phyloP scores from a whole-genome alignment of 1,284 basidiomycete genomes.

The Megacollybia platyphylla region DNA sequence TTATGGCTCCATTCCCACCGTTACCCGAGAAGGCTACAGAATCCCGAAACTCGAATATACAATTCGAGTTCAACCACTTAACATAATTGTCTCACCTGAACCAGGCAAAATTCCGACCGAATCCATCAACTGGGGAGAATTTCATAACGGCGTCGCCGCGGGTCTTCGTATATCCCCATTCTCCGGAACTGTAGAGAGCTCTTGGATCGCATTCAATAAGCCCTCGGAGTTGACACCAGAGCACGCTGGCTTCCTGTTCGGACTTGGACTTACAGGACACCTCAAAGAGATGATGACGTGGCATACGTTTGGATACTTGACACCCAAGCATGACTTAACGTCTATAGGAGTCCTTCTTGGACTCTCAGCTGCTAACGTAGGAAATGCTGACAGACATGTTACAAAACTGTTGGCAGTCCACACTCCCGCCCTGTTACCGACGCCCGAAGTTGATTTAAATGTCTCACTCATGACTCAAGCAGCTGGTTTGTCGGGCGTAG shows the following conservation, averaged over 20 bases:
- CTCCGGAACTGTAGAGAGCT: conserved; percentile 73
- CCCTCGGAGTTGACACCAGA: conserved; percentile 78
- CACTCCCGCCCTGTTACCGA: conserved; percentile 83
- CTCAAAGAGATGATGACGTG: conserved; percentile 80
- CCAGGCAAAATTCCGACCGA: conserved; percentile 56
- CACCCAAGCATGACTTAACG: conserved; percentile 90
- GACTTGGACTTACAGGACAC: conserved; percentile 87
- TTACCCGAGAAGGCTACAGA: conserved; percentile 64
- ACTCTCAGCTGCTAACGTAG: conserved; percentile 84
- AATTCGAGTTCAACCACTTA: conserved; percentile 62
- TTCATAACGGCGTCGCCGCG: conserved; percentile 94
- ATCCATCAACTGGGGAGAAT: conserved; percentile 83
- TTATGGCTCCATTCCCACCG: conserved; percentile 62
- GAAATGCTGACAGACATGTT: conserved; percentile 76
- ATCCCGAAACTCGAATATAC: conserved; percentile 76
- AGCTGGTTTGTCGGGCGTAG: conserved; percentile 81
- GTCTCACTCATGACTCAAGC: conserved; percentile 85
- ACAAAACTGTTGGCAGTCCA: conserved; percentile 89
- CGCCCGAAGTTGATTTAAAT: conserved; percentile 79
- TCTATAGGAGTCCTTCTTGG: conserved; percentile 91
- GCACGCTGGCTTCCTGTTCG: conserved; percentile 92
- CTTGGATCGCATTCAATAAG: conserved; percentile 91
- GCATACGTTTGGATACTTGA: conserved; percentile 85
- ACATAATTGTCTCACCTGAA: conserved; percentile 51
- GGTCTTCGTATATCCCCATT: conserved; percentile 74